Evolutionary conservation across 2,329 filamentous ascomycete species (phyloP).

Genomic region (Colletotrichum orchidophilum): DNA sequence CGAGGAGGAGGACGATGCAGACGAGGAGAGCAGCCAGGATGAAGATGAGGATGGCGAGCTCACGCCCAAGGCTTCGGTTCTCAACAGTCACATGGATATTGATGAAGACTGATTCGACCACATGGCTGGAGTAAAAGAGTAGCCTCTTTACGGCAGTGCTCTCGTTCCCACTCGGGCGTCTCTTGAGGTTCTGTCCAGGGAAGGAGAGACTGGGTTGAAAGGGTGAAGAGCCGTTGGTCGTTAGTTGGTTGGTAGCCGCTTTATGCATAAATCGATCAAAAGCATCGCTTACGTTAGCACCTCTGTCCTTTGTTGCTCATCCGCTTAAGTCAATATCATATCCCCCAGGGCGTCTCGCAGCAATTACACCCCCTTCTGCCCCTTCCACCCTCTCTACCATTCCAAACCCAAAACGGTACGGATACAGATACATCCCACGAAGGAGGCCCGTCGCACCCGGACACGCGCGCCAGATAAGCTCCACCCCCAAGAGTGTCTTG

Average conservation of each 20-base stretch:
- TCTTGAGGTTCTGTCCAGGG: background rate
- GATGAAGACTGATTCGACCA: background rate
- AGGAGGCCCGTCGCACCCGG: conserved; percentile 13
- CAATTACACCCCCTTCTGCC: conserved; percentile 24
- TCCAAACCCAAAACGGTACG: conserved; percentile 31
- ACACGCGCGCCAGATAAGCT: conserved; percentile 26
- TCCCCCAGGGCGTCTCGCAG: conserved; percentile 8
- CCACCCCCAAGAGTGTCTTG: conserved; percentile 15
- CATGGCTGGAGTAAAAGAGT: background rate
- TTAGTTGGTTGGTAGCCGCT: background rate
- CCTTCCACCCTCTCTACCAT: conserved; percentile 27
- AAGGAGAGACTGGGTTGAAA: too few species aligned
- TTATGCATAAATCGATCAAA: background rate
- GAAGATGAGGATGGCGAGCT: background rate
- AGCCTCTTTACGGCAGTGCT: background rate
- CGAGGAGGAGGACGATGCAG: background rate
- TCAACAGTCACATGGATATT: conserved; percentile 26
- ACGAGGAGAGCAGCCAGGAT: background rate
- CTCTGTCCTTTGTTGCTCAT: background rate
- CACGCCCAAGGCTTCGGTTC: conserved; percentile 28
- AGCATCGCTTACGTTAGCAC: background rate
- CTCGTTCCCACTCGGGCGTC: background rate
- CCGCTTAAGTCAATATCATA: conserved; percentile 9
- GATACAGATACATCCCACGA: conserved; percentile 25
- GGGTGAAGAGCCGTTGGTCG: background rate